Conservation (phyloP, 83 land plant genomes). For the Isoetes engelmannii region DNA sequence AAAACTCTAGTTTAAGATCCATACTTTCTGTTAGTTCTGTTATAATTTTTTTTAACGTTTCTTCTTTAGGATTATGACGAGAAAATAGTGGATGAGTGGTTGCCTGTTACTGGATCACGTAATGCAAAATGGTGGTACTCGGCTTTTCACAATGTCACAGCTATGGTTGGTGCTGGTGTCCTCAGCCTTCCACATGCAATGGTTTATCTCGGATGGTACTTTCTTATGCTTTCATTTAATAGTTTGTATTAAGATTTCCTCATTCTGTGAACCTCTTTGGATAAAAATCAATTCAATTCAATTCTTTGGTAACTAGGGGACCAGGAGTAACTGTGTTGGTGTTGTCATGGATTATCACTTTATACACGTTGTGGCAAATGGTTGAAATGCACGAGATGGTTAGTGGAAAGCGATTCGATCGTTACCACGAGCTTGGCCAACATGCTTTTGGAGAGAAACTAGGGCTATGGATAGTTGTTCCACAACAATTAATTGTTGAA, state of each 20-base stretch:
- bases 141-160: slow-evolving; percentile 80
- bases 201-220: slow-evolving; percentile 61
- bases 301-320: slow-evolving; percentile 43
- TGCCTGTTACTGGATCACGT: slow-evolving; percentile 53
- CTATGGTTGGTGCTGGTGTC: slow-evolving; percentile 86
- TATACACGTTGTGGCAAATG: slow-evolving; percentile 80
- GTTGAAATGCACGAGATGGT: slow-evolving; percentile 84
- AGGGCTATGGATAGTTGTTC: slow-evolving; percentile 68
- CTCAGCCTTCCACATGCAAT: slow-evolving; percentile 67
- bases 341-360: slow-evolving; percentile 61
- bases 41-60: too few species aligned
- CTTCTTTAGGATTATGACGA: slow-evolving; percentile 1
- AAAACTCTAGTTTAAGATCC: too few species aligned
- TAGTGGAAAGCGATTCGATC: slow-evolving; percentile 59
- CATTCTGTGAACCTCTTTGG: not conserved
- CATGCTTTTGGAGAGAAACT: slow-evolving; percentile 65
- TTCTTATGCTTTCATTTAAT: slow-evolving; percentile 6
- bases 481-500: slow-evolving; percentile 64
- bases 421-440: slow-evolving; percentile 76
- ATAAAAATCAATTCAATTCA: not conserved
- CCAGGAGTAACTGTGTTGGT: slow-evolving; percentile 59
- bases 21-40: too few species aligned
- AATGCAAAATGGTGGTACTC: slow-evolving; percentile 88
- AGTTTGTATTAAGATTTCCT: slow-evolving; percentile 12
- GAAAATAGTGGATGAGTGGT: slow-evolving; percentile 58